phyloP scores from a whole-genome alignment of 73 alveolate genomes.

The Paramecium caudatum region DNA sequence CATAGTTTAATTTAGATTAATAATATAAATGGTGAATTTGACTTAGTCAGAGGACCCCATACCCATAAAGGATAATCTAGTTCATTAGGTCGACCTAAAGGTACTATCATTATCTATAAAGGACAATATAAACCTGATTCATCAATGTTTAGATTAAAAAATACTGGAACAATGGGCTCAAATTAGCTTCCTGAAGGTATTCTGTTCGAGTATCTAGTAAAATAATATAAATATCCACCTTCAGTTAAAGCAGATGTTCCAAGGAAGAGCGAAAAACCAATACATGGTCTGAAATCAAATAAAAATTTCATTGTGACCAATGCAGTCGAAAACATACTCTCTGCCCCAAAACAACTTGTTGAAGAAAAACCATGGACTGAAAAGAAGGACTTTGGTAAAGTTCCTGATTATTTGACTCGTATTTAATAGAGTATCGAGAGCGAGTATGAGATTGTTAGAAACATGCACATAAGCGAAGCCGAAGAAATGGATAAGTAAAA shows the following conservation, averaged over 20 bases:
- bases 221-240: conserved; percentile 19
- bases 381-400: conserved; percentile 93
- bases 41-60: conserved; percentile 84
- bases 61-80: conserved; percentile 79
- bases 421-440: conserved; percentile 90
- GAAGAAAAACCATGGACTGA: conserved; percentile 86
- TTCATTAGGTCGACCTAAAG: conserved; percentile 88
- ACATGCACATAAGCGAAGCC: conserved; percentile 90
- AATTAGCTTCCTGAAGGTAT: conserved; percentile 56
- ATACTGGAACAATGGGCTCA: conserved; percentile 84
- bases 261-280: conserved; percentile 94
- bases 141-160: conserved; percentile 81
- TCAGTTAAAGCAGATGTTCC: conserved; percentile 92
- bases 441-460: conserved; percentile 91
- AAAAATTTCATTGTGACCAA: conserved; percentile 96
- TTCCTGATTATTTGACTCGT: conserved; percentile 91
- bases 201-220: not conserved
- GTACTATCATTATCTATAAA: conserved; percentile 58
- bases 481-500: conserved; percentile 93
- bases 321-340: conserved; percentile 97
- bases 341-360: conserved; percentile 89
- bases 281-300: conserved; percentile 92
- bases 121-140: conserved; percentile 80
- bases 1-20: conserved; percentile 3
- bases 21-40: conserved; percentile 79